Base-by-base conservation (phyloP, 106 monocot species). In the Dioscorea dumetorum region DNA sequence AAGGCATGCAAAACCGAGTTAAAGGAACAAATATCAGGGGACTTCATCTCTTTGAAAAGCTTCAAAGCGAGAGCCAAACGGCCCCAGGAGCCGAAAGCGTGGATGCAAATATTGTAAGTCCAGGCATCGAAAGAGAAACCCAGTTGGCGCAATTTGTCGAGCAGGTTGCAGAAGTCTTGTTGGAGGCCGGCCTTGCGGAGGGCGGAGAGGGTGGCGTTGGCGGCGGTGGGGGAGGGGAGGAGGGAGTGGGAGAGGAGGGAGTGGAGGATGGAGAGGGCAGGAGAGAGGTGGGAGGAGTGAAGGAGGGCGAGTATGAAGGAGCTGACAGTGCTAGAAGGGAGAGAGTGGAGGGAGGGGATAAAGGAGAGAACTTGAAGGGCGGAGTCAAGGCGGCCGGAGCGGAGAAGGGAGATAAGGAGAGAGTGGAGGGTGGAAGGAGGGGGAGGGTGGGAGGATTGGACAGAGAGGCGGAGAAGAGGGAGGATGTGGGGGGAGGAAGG, bases 31-130 rank as follows among this genome's bases (percentile, higher is more conserved):
- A 87, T 62, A 53, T 93, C 87, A 5, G 90, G 87, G 7, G 22
- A 56, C 72, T 90, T 97, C 89, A 99, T 87, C 63, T 85, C 81
- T 60, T 62, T 70, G 68, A 99, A 99, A 16, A 99, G 79, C 8
- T 32, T 32, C n/a, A 99, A 66, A 31, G 92, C 73, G 17, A 79
- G 33, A n/a, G 41, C 71, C 60, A 90, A 49, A 10, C 73, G 69
- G 12, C 86, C 70, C 81, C 84, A 81, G 4, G 48, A 72, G 5
- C 90, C 90, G 41, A 93, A 99, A 4, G 83, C 89, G 34, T 85
- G 83, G 57, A 99, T 93, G 61, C 81, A 85, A 23, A 90, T 71
- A 66, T 99, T 93, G 60, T 81, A 93, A 10, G 76, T 61, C 33
- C 74, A 34, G 0, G 72, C 22, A 48, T 92, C 73, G 53, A 85